Conservation (phyloP, 2,329 filamentous ascomycete species). For the Magnaporthales sp. region DNA sequence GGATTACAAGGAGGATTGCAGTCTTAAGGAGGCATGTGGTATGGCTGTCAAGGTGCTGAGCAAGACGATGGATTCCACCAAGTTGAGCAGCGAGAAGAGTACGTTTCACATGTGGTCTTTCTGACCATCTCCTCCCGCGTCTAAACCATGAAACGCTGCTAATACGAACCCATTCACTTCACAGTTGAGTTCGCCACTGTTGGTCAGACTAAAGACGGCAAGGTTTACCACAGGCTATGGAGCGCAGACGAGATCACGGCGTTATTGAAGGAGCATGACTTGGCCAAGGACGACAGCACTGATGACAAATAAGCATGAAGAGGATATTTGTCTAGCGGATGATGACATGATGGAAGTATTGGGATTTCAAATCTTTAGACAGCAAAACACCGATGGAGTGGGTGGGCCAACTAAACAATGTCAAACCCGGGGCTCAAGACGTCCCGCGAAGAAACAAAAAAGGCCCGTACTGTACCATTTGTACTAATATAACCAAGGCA, state of each 20-base stretch:
- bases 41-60: conserved; percentile 98
- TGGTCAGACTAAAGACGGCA: conserved; percentile 87
- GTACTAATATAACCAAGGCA: conserved; percentile 1
- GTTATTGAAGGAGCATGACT: conserved; percentile 86
- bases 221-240: conserved; percentile 98
- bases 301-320: conserved; percentile 50
- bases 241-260: conserved; percentile 92
- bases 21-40: conserved; percentile 89
- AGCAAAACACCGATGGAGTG: background rate
- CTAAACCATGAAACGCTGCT: conserved; percentile 6
- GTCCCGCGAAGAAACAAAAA: background rate
- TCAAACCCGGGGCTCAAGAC: background rate
- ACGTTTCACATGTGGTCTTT: conserved; percentile 28
- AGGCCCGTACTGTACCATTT: background rate
- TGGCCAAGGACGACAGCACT: conserved; percentile 75
- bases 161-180: conserved; percentile 2
- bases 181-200: conserved; percentile 97
- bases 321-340: background rate
- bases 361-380: background rate
- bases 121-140: background rate
- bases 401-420: background rate
- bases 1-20: conserved; percentile 98
- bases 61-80: conserved; percentile 99
- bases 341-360: background rate
- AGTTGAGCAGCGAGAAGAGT: conserved; percentile 99